These are phyloP conservation scores for Linnemannia schmuckeri DNA, from an alignment of 192 early-diverging fungal species.

Conservation along the genomic window DNA sequence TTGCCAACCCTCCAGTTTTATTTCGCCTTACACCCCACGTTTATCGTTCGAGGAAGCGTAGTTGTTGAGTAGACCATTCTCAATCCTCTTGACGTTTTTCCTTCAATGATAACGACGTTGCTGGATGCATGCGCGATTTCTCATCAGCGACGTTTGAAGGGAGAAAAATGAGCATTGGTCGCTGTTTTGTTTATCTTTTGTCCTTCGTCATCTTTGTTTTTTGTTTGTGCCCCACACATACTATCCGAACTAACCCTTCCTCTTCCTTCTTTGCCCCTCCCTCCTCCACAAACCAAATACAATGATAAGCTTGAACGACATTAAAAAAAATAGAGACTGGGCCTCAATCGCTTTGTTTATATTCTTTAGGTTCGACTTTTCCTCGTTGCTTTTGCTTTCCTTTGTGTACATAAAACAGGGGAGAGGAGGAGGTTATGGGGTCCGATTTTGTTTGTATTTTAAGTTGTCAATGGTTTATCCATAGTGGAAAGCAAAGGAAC, in stretches of 20 bases:
- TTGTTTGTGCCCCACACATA: neutral
- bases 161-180: neutral
- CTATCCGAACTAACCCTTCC: neutral
- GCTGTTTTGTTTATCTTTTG: neutral
- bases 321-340: too few relatives aligned
- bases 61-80: too few relatives aligned
- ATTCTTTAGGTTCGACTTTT: neutral
- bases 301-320: neutral
- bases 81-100: too few relatives aligned
- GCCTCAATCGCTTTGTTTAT: neutral
- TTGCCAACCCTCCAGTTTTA: too few relatives aligned
- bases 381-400: neutral
- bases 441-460: neutral
- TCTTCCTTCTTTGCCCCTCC: neutral
- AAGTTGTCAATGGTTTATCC: neutral
- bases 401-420: neutral
- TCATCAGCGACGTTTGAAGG: too few relatives aligned
- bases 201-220: neutral
- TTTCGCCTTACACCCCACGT: too few relatives aligned
- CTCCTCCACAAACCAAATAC: neutral
- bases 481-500: neutral
- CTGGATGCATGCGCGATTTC: too few relatives aligned
- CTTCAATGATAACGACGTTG: too few relatives aligned
- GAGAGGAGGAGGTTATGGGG: neutral
- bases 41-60: too few relatives aligned